Base-by-base conservation (phyloP, 441 rosid species). In the Pelargonium australe region DNA sequence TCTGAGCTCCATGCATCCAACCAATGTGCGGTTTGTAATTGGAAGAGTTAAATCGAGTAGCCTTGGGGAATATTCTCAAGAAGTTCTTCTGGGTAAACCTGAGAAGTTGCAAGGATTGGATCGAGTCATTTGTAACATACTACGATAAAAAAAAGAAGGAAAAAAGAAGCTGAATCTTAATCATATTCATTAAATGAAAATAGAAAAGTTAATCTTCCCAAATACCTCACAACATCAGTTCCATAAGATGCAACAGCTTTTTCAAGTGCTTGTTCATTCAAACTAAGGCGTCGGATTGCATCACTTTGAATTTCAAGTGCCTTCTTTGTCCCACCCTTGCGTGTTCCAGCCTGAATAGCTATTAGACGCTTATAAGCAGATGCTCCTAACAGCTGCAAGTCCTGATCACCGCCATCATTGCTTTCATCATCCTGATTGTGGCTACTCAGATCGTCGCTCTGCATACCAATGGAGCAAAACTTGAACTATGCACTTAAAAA, bases 1-100 rank as follows among this genome's bases (percentile, higher is more conserved):
- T 94, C 80, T 94, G 98, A 80, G 96, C 97, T 58, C 97, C 98
- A 76, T 86, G 97, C 80, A 86, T 88, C 97, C 97, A 94, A 1
- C 86, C 98, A 65, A 86, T 80, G 0, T 89, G 72, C 0, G 98
- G 98, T 68, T 88, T 91, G 81, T 89, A 93, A 73, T 93, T 93
- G 60, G 98, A 91, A 55, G 97, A 94, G 79, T 88, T 75, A 58
- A 94, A 74, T 2, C 98, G 90, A 20, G 72, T 85, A 68, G 95
- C 92, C 83, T 88, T 94, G 0, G 97, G 98, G 68, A 87, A 94
- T 25, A 94, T 82, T 79, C 98, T 83, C 31, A 94, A 85, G 70
- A 94, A 69, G 70, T 94, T 91, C 76, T 83, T 63, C 72, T 88
- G 98, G n/a, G 97, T 94, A 75, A 94, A 94, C 71, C 98, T 94